phyloP scores from a whole-genome alignment of 345 rosid genomes.

The Eucalyptus pumila region DNA sequence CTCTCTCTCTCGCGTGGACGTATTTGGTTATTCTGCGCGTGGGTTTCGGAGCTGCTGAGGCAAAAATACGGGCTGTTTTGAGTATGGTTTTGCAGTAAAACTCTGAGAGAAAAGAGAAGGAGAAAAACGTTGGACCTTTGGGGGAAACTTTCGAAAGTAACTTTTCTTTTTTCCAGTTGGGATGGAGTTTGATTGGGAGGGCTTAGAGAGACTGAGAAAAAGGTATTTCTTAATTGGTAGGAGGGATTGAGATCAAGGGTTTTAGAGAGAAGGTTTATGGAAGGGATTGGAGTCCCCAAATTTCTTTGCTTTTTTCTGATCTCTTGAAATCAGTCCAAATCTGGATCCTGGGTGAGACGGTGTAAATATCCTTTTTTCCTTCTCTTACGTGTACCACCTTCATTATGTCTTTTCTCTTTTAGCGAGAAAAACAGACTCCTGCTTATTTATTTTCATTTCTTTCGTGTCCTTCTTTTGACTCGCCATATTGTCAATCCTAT shows the following conservation, averaged over 20 bases:
- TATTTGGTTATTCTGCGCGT: neutral
- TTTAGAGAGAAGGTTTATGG: neutral
- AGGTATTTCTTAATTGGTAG: neutral
- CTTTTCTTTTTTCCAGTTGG: neutral
- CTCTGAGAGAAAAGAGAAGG: neutral
- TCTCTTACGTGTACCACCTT: neutral
- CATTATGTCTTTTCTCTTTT: neutral
- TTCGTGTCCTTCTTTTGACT: neutral
- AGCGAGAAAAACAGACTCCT: neutral
- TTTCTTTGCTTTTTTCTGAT: neutral
- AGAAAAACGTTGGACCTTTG: neutral
- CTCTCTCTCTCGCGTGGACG: neutral
- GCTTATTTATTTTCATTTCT: neutral
- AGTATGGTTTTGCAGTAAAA: neutral
- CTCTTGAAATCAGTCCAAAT: neutral
- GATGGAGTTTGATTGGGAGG: neutral
- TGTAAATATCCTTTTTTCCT: neutral
- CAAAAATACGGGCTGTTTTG: neutral
- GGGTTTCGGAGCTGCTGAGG: neutral
- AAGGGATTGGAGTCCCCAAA: neutral
- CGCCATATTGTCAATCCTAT: neutral
- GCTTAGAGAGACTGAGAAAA: neutral
- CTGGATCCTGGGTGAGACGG: neutral
- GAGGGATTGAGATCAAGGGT: neutral
- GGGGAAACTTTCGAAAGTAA: neutral